phyloP scores from a whole-genome alignment of 257 asterid species.

The Dorcoceras hygrometricum region DNA sequence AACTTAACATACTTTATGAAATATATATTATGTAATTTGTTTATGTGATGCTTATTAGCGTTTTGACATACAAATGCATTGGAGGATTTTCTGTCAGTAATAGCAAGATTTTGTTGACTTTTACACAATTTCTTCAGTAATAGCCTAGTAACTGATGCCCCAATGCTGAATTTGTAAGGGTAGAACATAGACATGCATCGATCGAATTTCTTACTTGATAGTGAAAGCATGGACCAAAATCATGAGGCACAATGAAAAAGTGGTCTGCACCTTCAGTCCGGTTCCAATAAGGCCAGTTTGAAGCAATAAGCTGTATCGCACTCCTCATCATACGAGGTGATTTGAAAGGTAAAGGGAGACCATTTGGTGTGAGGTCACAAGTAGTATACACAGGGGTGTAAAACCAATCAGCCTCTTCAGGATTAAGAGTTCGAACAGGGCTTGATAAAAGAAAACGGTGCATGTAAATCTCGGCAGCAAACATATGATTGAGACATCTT shows the following conservation, averaged over 20 bases:
- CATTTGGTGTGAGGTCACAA: conserved; percentile 85
- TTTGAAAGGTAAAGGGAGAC: conserved; percentile 80
- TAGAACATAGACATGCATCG: background rate
- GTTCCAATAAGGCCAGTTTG: conserved; percentile 94
- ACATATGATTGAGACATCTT: conserved; percentile 90
- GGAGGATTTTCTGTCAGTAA: background rate
- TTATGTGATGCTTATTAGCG: background rate
- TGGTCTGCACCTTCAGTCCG: conserved; percentile 95
- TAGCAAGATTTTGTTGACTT: too few relatives aligned
- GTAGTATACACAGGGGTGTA: conserved; percentile 82
- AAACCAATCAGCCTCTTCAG: conserved; percentile 95
- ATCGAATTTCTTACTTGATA: conserved; percentile 51
- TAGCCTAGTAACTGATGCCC: background rate
- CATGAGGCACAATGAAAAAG: conserved; percentile 84
- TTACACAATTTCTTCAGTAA: background rate
- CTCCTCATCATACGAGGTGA: conserved; percentile 96
- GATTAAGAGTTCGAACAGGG: conserved; percentile 79
- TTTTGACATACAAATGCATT: background rate
- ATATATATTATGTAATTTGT: too few relatives aligned
- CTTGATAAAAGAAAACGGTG: conserved; percentile 76
- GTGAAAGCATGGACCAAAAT: conserved; percentile 92
- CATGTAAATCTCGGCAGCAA: conserved; percentile 92
- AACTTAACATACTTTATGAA: background rate
- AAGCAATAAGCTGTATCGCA: conserved; percentile 80
- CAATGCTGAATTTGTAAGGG: background rate